Conservation (phyloP, 1,284 basidiomycete species). For the Sparassis latifolia region DNA sequence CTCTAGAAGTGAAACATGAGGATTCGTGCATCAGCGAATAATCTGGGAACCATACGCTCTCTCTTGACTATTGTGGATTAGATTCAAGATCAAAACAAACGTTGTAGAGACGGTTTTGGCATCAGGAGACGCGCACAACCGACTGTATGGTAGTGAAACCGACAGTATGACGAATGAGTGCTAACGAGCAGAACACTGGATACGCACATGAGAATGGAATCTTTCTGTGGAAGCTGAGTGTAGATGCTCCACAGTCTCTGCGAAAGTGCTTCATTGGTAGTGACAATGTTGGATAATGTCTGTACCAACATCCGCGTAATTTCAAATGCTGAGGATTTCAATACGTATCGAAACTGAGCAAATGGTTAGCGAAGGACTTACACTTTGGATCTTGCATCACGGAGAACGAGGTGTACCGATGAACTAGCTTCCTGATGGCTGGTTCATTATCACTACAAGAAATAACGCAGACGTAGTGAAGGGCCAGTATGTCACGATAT, state of each 20-base stretch:
- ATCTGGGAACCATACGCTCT: constrained; percentile 43
- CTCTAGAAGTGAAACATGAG: constrained; percentile 26
- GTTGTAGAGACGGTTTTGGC: constrained; percentile 52
- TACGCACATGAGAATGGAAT: constrained; percentile 64
- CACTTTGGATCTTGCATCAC: constrained; percentile 48
- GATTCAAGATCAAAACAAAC: constrained; percentile 70
- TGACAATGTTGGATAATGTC: constrained; percentile 68
- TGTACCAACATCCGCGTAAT: constrained; percentile 60
- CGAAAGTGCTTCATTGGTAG: constrained; percentile 54
- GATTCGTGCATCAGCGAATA: not conserved
- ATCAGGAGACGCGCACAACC: constrained; percentile 67
- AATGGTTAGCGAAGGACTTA: constrained; percentile 24
- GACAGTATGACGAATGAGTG: not conserved
- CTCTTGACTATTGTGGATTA: constrained; percentile 45
- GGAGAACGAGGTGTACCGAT: constrained; percentile 66
- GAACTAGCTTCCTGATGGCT: constrained; percentile 50
- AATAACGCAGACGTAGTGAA: not conserved
- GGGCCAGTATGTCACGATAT: constrained; percentile 1
- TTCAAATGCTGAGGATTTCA: constrained; percentile 38
- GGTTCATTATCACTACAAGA: constrained; percentile 53
- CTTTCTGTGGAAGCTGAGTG: constrained; percentile 61
- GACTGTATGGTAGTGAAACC: constrained; percentile 36
- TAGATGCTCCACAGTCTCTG: constrained; percentile 56
- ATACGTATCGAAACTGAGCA: constrained; percentile 4
- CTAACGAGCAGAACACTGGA: not conserved